phyloP scores from a whole-genome alignment of 768 basidiomycete species.

The Cubamyces sp. region DNA sequence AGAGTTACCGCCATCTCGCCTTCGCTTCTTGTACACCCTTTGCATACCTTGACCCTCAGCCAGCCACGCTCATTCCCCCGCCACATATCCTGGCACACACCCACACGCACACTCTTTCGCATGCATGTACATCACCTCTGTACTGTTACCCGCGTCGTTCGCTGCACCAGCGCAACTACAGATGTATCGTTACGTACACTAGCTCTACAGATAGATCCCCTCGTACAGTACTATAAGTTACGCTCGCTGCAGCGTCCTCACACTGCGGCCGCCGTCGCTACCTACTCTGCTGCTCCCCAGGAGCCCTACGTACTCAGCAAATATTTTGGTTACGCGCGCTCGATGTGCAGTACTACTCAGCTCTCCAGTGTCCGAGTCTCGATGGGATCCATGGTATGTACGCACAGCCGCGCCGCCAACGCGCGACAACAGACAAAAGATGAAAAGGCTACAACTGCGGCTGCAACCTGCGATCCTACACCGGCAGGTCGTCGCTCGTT shows the following conservation, averaged over 20 bases:
- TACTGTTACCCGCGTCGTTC: conserved; percentile 6
- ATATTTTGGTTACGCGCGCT: neutral
- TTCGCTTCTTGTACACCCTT: neutral
- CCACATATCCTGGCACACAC: neutral
- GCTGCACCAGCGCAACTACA: conserved; percentile 1
- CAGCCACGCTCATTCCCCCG: neutral
- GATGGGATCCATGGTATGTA: neutral
- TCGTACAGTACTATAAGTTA: conserved; percentile 24
- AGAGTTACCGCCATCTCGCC: neutral
- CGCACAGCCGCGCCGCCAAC: neutral
- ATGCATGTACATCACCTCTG: conserved; percentile 5
- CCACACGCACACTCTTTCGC: conserved; percentile 3
- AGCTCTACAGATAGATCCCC: conserved; percentile 19
- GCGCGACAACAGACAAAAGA: neutral
- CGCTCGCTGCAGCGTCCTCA: neutral
- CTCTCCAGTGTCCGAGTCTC: neutral
- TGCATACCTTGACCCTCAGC: neutral
- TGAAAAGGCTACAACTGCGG: too few relatives aligned
- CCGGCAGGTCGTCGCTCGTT: conserved; percentile 7
- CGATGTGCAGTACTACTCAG: neutral
- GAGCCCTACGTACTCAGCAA: neutral
- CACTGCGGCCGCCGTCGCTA: neutral
- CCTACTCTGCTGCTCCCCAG: neutral
- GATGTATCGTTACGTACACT: conserved; percentile 22
- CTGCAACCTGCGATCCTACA: neutral